These are phyloP conservation scores for Cryptosporidium bovis DNA, from an alignment of 169 alveolate species.

Conservation along the genomic window DNA sequence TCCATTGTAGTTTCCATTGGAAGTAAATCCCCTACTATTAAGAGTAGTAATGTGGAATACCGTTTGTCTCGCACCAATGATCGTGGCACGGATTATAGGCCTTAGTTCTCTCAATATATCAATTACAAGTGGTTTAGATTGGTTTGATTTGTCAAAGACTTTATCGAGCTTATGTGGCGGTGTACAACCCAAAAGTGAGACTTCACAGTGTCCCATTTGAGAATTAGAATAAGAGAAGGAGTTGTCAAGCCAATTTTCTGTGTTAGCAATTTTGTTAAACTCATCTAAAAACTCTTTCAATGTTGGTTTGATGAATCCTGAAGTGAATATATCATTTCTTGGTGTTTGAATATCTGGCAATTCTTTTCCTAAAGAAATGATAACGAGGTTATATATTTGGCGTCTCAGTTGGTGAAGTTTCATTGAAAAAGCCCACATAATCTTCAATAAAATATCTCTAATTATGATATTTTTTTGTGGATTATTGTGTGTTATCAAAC, in stretches of 20 bases:
- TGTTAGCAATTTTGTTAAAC: conserved; percentile 17
- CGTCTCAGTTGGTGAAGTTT: conserved; percentile 70
- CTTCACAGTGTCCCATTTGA: conserved; percentile 63
- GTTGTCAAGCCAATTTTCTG: conserved; percentile 52
- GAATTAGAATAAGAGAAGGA: conserved; percentile 66
- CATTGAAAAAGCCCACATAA: conserved; percentile 49
- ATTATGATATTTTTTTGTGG: conserved; percentile 56
- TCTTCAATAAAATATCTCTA: conserved; percentile 51
- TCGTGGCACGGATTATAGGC: conserved; percentile 61
- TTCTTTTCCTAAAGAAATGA: conserved; percentile 32
- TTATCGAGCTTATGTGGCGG: conserved; percentile 17
- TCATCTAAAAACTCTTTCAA: conserved; percentile 28
- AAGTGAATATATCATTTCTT: conserved; percentile 22
- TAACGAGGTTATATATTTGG: conserved; percentile 55
- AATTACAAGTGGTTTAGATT: conserved; percentile 44
- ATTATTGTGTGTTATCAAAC: conserved; percentile 39
- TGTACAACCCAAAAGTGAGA: conserved; percentile 46
- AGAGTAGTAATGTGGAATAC: conserved; percentile 64
- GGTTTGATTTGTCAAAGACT: not conserved
- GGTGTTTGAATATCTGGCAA: conserved; percentile 19
- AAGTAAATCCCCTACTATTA: not conserved
- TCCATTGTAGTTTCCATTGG: not conserved
- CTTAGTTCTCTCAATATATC: conserved; percentile 67
- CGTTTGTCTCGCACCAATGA: conserved; percentile 70
- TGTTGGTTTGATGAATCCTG: conserved; percentile 24